phyloP scores from a whole-genome alignment of 2,329 filamentous ascomycete genomes.

The Aureobasidium sp. region DNA sequence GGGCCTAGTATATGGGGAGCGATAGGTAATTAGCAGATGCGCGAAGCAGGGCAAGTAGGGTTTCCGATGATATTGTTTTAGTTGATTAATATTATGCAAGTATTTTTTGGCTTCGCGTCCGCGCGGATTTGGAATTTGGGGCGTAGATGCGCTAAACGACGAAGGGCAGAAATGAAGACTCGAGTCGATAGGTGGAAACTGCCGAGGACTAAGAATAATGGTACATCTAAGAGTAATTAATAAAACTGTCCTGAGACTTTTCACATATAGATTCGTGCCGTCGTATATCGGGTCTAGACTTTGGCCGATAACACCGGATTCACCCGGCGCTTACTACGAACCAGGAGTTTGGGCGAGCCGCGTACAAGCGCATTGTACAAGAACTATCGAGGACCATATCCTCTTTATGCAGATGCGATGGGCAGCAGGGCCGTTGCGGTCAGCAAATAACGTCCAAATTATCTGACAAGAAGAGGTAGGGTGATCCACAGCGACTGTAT shows the following conservation, averaged over 20 bases:
- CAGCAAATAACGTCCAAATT: background rate
- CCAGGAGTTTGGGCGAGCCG: slow-evolving; percentile 29
- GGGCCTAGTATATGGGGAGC: slow-evolving; percentile 25
- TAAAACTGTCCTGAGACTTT: background rate
- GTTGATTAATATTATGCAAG: slow-evolving; percentile 15
- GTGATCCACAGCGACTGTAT: background rate
- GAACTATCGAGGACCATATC: background rate
- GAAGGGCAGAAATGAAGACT: slow-evolving; percentile 12
- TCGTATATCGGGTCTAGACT: slow-evolving; percentile 24
- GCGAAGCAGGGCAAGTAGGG: slow-evolving; percentile 10
- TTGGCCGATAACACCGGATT: slow-evolving; percentile 22
- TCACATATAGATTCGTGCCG: slow-evolving; percentile 9
- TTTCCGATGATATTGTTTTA: slow-evolving; percentile 6
- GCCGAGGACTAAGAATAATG: background rate
- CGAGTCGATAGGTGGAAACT: slow-evolving; percentile 13
- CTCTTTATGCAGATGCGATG: background rate
- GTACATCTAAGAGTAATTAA: too few species aligned
- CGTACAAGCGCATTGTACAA: background rate
- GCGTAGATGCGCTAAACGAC: slow-evolving; percentile 14
- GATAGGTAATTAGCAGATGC: slow-evolving; percentile 15
- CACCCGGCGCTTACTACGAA: slow-evolving; percentile 23
- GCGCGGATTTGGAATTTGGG: slow-evolving; percentile 16
- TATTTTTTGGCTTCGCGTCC: slow-evolving; percentile 14
- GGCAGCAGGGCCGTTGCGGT: background rate
- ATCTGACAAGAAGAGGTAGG: background rate